These are phyloP conservation scores for Blastobotrys mokoenaii DNA, from an alignment of 805 yeast genomes.

Conservation along the genomic window DNA sequence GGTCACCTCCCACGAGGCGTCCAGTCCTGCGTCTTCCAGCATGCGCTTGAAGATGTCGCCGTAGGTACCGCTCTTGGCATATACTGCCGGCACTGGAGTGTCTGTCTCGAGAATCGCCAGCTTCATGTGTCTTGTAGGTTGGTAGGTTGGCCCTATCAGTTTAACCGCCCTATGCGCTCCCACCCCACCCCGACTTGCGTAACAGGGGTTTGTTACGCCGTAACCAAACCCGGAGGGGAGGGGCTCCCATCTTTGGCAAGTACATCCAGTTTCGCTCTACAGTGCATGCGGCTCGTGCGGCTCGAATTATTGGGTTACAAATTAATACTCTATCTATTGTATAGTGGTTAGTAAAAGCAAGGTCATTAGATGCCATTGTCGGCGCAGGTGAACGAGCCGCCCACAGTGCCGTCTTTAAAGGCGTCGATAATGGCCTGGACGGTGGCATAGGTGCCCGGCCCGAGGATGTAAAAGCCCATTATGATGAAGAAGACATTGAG, in stretches of 20 bases:
- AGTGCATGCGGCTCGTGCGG: not conserved
- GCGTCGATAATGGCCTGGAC: conserved; percentile 46
- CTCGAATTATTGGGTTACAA: not conserved
- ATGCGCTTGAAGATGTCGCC: conserved; percentile 25
- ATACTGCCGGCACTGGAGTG: conserved; percentile 21
- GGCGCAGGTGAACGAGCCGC: conserved; percentile 45
- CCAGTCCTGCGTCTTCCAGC: conserved; percentile 22
- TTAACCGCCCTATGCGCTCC: no score
- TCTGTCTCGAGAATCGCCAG: conserved; percentile 32
- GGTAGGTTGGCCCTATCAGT: no score
- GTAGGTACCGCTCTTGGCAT: conserved; percentile 25
- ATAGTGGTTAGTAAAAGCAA: not conserved
- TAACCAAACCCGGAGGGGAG: no score
- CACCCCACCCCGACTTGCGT: no score
- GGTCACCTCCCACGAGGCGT: conserved; percentile 11
- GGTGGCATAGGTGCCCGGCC: conserved; percentile 52
- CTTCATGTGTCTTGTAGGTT: not conserved
- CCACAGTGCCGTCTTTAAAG: conserved; percentile 41
- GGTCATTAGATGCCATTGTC: conserved; percentile 31
- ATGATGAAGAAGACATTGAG: conserved; percentile 33
- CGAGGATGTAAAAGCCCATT: conserved; percentile 46
- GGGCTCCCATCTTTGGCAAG: no score
- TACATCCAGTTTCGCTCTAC: not conserved
- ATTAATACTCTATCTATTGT: not conserved
- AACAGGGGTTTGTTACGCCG: no score